Evolutionary conservation across 2,329 filamentous ascomycete species (phyloP), one percentile per base, ranked within the genome.

Genomic region (Paraphaeosphaeria sporulosa): DNA sequence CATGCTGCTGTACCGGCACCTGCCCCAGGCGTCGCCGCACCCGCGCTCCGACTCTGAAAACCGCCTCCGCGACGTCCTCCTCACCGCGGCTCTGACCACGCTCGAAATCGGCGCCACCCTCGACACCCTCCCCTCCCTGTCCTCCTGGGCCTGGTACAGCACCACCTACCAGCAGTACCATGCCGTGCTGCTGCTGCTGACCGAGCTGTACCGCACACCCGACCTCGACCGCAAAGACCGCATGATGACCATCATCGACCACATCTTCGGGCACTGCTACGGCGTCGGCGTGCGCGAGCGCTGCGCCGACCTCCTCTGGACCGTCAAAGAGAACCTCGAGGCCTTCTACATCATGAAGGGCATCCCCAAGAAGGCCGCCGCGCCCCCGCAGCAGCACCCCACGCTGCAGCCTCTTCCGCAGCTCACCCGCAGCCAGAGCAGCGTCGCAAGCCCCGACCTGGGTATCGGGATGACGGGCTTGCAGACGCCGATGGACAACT

Each of bases 161-260:
- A 76, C 75, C 1, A 76, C 75, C 1, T 78, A 76, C 69, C 75
- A 78, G 50, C 75, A 78, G 65, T 78, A 78, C 58, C 73, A 76
- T 52, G 74, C 74, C 1, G 73, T 78, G 1, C 67, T 78, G 1
- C 65, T 78, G 0, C 71, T 78, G 12, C 69, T 78, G n/a, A 76
- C 74, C 0, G 75, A 78, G 55, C 67, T 77, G 5, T 76, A 78
- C 61, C 72, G 75, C 27, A 78, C 75, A 1, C 75, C 75, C 0
- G 73, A 76, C 30, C 65, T 78, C 1, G 61, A 70, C 0, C 64
- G 71, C 7, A 77, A 74, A 64, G 74, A 78, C 42, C 65, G 75
- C 54, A 78, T 78, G 73, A 71, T 72, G 55, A 78, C 75, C 1
- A 76, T 78, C 47, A 77, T 78, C 60, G 75, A 77, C 63, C 75